Conservation (phyloP, 176 grass and related monocot genomes). For the Aegilops sharonensis region DNA sequence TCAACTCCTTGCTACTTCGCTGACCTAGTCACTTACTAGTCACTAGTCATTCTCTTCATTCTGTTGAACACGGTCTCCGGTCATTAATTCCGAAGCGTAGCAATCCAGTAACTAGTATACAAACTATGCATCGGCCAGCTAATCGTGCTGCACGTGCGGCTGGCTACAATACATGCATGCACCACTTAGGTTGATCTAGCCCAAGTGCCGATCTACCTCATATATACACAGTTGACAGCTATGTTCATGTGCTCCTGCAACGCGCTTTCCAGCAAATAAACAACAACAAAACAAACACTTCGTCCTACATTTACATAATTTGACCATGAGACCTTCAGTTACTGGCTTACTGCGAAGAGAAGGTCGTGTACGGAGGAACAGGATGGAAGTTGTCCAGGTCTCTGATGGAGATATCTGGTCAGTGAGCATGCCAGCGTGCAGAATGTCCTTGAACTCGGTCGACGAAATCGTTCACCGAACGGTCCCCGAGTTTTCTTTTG, state of each 20-base stretch:
- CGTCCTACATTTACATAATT: neutral
- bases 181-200: neutral
- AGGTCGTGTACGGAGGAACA: neutral
- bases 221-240: neutral
- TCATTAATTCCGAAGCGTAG: neutral
- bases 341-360: neutral
- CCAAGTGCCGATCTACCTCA: neutral
- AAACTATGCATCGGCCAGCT: neutral
- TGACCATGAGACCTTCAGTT: neutral
- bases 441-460: neutral
- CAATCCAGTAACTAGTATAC: neutral
- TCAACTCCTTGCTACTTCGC: neutral
- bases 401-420: constrained; percentile 22
- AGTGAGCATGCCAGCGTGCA: neutral
- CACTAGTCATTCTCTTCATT: neutral
- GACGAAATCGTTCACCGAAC: neutral
- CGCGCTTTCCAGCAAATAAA: constrained; percentile 17
- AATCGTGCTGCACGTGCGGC: constrained; percentile 39
- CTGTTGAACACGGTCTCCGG: neutral
- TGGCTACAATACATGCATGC: neutral
- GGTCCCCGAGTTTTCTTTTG: neutral
- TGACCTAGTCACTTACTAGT: neutral
- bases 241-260: neutral
- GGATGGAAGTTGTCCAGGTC: constrained; percentile 4
- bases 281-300: neutral